Percentiles rank a stretch among this genome's conserved stretches.
These are phyloP conservation scores for Malania oleifera DNA, from an alignment of 164 flowering plant genomes.

Conservation along the genomic window DNA sequence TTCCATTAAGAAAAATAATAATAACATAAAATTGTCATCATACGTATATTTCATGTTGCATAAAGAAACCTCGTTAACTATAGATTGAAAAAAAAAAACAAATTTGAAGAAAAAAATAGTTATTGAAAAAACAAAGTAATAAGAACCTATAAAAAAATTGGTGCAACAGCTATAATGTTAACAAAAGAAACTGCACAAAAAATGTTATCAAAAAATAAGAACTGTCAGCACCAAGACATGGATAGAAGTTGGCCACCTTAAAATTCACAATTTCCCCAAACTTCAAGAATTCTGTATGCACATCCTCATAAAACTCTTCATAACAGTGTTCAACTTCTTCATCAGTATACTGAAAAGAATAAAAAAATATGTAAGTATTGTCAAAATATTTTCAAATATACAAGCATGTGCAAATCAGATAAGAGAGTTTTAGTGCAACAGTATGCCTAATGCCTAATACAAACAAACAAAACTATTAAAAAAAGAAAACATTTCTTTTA, in stretches of 20 bases:
- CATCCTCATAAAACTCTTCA: conserved; percentile 98
- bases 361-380: too few species aligned
- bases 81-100: too few species aligned
- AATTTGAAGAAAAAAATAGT: too few species aligned
- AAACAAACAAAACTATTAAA: not conserved
- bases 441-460: not conserved
- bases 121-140: too few species aligned
- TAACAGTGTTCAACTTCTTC: conserved; percentile 82
- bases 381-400: not conserved
- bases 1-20: too few species aligned
- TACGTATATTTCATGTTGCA: too few species aligned
- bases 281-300: conserved; percentile 93
- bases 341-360: conserved; percentile 64
- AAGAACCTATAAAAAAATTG: too few species aligned
- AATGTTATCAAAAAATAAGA: conserved; percentile 5
- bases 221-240: not conserved
- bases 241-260: conserved; percentile 48
- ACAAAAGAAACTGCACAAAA: too few species aligned
- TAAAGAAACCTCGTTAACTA: too few species aligned
- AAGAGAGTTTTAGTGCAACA: not conserved
- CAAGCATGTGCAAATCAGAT: not conserved
- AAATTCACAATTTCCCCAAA: conserved; percentile 93
- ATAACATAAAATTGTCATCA: too few species aligned
- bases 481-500: too few species aligned
- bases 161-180: too few species aligned